Conservation (phyloP, 176 grass and related monocot genomes). For the Avena insularis region DNA sequence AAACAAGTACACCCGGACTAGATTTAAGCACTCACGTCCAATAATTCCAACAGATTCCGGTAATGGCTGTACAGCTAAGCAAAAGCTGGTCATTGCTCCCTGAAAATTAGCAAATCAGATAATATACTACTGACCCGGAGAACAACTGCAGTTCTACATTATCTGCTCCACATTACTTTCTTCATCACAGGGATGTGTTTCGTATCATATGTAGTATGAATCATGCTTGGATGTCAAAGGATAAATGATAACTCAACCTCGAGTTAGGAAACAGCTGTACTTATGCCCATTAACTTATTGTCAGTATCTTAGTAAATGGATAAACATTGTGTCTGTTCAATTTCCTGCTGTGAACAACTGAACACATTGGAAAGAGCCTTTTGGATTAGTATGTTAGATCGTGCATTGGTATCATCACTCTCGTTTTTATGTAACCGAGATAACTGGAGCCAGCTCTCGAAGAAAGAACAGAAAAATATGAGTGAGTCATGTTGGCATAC, state of each 20-base stretch:
- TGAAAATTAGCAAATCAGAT: slow-evolving; percentile 39
- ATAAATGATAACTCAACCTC: slow-evolving; percentile 11
- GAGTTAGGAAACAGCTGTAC: background rate
- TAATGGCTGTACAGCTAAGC: slow-evolving; percentile 72
- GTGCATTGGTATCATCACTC: background rate
- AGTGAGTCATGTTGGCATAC: background rate
- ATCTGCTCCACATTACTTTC: background rate
- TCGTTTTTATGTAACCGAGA: background rate
- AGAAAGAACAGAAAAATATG: slow-evolving; percentile 7
- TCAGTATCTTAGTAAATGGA: background rate
- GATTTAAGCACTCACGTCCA: slow-evolving; percentile 66
- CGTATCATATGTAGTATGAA: background rate
- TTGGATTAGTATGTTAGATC: background rate
- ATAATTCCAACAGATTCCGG: slow-evolving; percentile 76
- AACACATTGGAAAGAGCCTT: background rate
- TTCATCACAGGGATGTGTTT: background rate
- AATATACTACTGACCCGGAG: background rate
- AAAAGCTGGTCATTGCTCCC: slow-evolving; percentile 65
- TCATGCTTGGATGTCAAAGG: slow-evolving; percentile 3
- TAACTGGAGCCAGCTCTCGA: background rate
- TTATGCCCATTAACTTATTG: background rate
- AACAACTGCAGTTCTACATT: slow-evolving; percentile 18
- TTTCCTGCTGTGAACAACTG: background rate
- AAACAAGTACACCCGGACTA: background rate
- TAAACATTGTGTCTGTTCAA: background rate